A percentile compares a stretch with the other conserved stretches of the same genome.
phyloP scores from a whole-genome alignment of 208 protist genomes.

The Leishmania turanica region DNA sequence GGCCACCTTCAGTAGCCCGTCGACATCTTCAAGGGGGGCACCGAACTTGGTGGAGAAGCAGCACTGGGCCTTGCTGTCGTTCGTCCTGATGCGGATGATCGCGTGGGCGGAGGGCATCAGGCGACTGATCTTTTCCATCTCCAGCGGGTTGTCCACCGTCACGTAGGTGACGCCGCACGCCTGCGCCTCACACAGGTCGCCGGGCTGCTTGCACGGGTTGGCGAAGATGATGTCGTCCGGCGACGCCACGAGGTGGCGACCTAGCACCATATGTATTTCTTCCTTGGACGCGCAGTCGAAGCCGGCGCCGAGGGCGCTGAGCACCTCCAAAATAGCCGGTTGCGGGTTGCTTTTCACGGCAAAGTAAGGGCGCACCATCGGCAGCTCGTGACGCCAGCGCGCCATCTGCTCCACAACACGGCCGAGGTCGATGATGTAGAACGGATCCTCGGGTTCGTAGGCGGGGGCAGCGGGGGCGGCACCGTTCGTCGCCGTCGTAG shows the following conservation, averaged over 20 bases:
- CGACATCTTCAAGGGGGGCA: constrained; percentile 39
- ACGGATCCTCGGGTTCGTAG: constrained; percentile 57
- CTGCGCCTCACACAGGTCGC: constrained; percentile 60
- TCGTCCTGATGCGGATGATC: constrained; percentile 75
- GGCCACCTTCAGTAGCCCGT: constrained; percentile 44
- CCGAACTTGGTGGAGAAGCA: constrained; percentile 90
- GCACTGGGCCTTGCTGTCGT: constrained; percentile 70
- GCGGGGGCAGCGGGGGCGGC: background rate
- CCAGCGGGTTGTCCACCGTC: constrained; percentile 83
- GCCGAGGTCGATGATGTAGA: constrained; percentile 84
- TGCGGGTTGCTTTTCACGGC: constrained; percentile 88
- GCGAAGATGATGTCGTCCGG: constrained; percentile 80
- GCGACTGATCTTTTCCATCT: constrained; percentile 76
- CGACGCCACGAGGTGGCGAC: constrained; percentile 34
- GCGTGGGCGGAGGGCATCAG: constrained; percentile 47
- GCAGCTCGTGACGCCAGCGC: constrained; percentile 62
- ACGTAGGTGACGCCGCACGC: constrained; percentile 60
- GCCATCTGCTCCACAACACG: constrained; percentile 71
- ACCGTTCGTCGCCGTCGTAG: constrained; percentile 1
- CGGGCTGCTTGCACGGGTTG: constrained; percentile 86
- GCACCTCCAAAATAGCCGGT: constrained; percentile 49
- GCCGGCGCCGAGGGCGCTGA: constrained; percentile 65
- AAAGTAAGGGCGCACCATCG: constrained; percentile 78
- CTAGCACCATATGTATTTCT: constrained; percentile 63
- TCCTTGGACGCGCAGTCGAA: constrained; percentile 85